Evolutionary conservation across 2,329 filamentous ascomycete genomes (phyloP).

Genomic region (Colletotrichum abscissum): DNA sequence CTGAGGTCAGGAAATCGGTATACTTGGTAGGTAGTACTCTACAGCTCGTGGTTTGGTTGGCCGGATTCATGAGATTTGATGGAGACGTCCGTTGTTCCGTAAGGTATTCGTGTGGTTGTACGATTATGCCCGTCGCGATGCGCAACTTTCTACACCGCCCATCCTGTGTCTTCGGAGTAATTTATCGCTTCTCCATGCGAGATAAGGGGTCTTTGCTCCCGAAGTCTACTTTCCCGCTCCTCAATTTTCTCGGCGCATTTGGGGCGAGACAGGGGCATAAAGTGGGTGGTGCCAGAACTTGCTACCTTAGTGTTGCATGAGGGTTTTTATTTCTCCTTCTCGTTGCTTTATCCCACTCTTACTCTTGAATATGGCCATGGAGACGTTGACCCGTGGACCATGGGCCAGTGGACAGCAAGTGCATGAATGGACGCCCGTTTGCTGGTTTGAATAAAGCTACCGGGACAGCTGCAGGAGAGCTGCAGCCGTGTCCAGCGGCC

Average conservation of each 20-base stretch:
- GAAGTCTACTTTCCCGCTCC: neutral
- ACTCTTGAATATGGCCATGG: neutral
- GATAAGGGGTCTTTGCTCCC: slow-evolving; percentile 3
- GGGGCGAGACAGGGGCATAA: neutral
- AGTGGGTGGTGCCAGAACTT: slow-evolving; percentile 1
- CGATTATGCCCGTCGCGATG: neutral
- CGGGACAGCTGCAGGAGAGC: slow-evolving; percentile 5
- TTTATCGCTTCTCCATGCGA: slow-evolving; percentile 1
- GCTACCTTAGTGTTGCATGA: neutral
- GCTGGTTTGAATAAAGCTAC: neutral
- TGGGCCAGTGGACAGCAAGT: neutral
- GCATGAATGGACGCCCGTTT: neutral
- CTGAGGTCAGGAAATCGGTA: no score
- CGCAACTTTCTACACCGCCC: slow-evolving; percentile 12
- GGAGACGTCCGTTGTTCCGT: neutral
- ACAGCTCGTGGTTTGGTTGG: neutral
- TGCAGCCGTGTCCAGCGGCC: neutral
- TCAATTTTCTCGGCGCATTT: neutral
- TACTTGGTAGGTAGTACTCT: neutral
- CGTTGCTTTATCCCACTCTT: no score
- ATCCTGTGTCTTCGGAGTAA: slow-evolving; percentile 5
- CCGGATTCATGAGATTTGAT: neutral
- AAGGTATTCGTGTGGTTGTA: neutral
- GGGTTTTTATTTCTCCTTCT: neutral
- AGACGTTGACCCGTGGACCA: neutral